phyloP scores from a whole-genome alignment of 495 filamentous ascomycete species.

The Penicillium psychrofluorescens region DNA sequence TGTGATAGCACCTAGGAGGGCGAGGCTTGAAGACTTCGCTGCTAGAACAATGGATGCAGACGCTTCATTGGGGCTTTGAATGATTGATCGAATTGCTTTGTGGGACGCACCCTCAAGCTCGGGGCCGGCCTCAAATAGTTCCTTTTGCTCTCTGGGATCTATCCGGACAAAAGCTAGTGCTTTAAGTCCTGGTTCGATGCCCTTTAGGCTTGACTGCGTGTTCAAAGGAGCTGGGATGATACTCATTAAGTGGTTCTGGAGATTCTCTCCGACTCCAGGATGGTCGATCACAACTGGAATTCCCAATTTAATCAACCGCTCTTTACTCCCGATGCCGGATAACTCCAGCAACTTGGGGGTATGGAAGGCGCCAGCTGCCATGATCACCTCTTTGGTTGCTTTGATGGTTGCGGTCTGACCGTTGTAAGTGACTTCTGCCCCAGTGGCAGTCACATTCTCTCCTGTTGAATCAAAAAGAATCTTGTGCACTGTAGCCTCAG shows the following conservation, averaged over 20 bases:
- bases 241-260: slow-evolving; percentile 31
- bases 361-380: slow-evolving; percentile 44
- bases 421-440: slow-evolving; percentile 21
- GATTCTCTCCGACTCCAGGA: slow-evolving; percentile 32
- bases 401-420: slow-evolving; percentile 8
- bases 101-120: background rate
- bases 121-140: background rate
- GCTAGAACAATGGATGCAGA: slow-evolving; percentile 3
- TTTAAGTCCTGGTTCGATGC: slow-evolving; percentile 3
- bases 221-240: slow-evolving; percentile 4
- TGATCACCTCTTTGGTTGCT: slow-evolving; percentile 38
- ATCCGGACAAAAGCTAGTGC: slow-evolving; percentile 5
- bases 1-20: slow-evolving; percentile 9
- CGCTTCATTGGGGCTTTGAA: slow-evolving; percentile 5
- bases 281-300: slow-evolving; percentile 28
- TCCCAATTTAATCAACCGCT: background rate
- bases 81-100: slow-evolving; percentile 4
- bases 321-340: slow-evolving; percentile 33
- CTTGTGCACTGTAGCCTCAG: slow-evolving; percentile 37
- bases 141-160: slow-evolving; percentile 2
- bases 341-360: slow-evolving; percentile 48
- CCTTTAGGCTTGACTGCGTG: background rate
- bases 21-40: background rate
- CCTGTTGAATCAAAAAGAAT: slow-evolving; percentile 20
- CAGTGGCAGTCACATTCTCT: slow-evolving; percentile 12